phyloP scores from a whole-genome alignment of 2,329 filamentous ascomycete genomes.

The Sclerotinia borealis region DNA sequence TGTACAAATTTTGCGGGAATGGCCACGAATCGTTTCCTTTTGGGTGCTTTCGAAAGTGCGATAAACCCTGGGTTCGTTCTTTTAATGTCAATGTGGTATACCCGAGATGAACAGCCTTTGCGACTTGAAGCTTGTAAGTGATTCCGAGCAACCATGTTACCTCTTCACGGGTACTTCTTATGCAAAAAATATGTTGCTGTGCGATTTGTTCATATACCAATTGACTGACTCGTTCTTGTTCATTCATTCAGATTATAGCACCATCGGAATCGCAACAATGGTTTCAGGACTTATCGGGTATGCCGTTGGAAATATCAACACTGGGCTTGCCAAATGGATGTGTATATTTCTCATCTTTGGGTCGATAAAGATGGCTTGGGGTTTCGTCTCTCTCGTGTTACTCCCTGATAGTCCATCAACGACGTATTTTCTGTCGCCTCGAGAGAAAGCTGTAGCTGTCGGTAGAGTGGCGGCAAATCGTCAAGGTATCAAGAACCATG shows the following conservation, averaged over 20 bases:
- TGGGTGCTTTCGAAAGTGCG: conserved; percentile 25
- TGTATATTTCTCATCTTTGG: conserved; percentile 21
- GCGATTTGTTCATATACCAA: conserved; percentile 13
- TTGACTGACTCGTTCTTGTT: neutral
- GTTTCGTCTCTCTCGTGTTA: conserved; percentile 37
- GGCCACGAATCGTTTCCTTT: conserved; percentile 25
- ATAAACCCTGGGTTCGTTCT: conserved; percentile 32
- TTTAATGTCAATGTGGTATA: conserved; percentile 32
- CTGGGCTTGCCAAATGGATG: conserved; percentile 4
- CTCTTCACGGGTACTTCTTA: conserved; percentile 30
- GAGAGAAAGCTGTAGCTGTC: neutral
- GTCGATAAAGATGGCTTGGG: conserved; percentile 25
- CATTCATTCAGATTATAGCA: conserved; percentile 30
- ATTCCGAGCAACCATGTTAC: conserved; percentile 28
- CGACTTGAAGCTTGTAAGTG: conserved; percentile 7
- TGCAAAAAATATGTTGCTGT: conserved; percentile 27
- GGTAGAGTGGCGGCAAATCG: conserved; percentile 7
- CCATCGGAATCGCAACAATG: conserved; percentile 33
- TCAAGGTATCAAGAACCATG: conserved; percentile 26
- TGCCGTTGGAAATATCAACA: neutral
- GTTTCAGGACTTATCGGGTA: conserved; percentile 32
- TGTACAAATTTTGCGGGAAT: conserved; percentile 26
- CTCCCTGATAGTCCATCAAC: conserved; percentile 44
- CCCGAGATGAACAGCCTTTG: conserved; percentile 4
- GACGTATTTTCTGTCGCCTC: conserved; percentile 24